These are phyloP conservation scores for Dacryopinax primogenitus DNA, from an alignment of 768 basidiomycete species.

Conservation along the genomic window DNA sequence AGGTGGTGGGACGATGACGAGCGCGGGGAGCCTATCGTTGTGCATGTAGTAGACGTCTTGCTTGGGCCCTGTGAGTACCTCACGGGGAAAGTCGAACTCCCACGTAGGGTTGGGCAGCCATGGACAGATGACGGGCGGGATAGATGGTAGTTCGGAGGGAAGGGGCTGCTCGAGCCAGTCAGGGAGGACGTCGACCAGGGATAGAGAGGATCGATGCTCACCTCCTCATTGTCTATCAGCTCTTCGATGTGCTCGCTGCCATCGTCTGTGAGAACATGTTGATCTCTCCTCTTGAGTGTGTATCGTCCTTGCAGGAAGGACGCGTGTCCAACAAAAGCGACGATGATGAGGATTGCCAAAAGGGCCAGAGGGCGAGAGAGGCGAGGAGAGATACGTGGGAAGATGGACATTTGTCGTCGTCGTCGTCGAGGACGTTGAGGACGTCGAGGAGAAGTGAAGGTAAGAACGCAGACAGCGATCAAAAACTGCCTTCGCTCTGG, in stretches of 20 bases:
- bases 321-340: no score
- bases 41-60: conserved; percentile 1
- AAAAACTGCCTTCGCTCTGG: no score
- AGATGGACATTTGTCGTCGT: no score
- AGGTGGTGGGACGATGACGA: not conserved
- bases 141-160: not conserved
- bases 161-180: conserved; percentile 1
- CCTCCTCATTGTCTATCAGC: not conserved
- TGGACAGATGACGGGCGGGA: not conserved
- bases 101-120: not conserved
- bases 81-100: not conserved
- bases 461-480: no score
- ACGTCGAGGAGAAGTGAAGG: no score
- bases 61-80: not conserved
- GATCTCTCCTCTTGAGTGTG: no score
- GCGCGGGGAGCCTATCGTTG: not conserved
- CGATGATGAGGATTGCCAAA: no score
- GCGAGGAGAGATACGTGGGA: no score
- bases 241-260: not conserved
- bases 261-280: no score
- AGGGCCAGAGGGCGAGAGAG: no score
- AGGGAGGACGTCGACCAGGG: not conserved
- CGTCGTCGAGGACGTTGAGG: no score
- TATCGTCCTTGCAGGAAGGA: no score
- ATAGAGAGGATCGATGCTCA: not conserved